A percentile compares a stretch with the other conserved stretches of the same genome.
These are phyloP conservation scores for Cucurbita moschata DNA, from an alignment of 306 rosid species.

Conservation along the genomic window DNA sequence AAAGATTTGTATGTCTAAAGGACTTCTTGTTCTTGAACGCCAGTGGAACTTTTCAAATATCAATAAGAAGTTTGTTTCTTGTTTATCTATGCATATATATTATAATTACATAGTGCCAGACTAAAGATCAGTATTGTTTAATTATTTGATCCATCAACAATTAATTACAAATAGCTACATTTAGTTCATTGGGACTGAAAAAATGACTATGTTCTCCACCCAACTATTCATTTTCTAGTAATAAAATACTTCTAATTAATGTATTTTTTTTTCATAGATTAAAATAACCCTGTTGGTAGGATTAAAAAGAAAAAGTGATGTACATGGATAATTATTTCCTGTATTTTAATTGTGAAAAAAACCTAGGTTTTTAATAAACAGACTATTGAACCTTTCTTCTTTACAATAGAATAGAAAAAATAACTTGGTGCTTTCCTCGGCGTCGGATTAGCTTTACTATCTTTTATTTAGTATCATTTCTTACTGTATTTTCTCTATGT, in stretches of 20 bases:
- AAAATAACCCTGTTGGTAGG: not conserved
- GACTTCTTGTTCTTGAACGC: not conserved
- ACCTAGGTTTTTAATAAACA: not conserved
- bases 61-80: not conserved
- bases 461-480: not conserved
- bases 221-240: not conserved
- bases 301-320: not conserved
- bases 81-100: not conserved
- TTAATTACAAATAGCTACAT: not conserved
- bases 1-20: not conserved
- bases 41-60: not conserved
- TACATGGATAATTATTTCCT: not conserved
- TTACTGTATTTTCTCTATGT: slow-evolving; percentile 17
- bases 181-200: not conserved
- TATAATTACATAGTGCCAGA: not conserved
- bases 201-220: not conserved
- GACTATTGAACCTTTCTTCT: not conserved
- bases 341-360: not conserved
- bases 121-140: not conserved
- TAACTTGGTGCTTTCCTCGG: not conserved
- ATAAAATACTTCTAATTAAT: not conserved
- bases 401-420: not conserved
- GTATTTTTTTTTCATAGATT: not conserved
- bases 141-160: not conserved
- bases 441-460: not conserved